These are phyloP conservation scores for Fraxinus latifolia DNA, from an alignment of 305 asterid species.

Conservation along the genomic window DNA sequence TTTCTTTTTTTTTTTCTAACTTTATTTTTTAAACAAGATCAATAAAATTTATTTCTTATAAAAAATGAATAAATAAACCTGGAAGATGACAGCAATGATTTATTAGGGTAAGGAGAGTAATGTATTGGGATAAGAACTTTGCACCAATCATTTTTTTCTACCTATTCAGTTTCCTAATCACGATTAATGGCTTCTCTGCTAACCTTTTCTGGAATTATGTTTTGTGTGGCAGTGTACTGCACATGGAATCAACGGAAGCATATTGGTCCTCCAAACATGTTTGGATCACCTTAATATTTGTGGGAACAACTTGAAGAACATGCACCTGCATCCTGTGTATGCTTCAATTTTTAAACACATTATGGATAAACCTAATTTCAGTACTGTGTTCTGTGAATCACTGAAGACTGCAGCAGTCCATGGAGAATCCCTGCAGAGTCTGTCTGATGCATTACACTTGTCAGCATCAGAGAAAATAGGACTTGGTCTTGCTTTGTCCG, in stretches of 20 bases:
- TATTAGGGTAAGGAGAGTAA: not conserved
- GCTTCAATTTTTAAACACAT: constrained; percentile 63
- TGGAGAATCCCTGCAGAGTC: constrained; percentile 68
- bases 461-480: constrained; percentile 67
- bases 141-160: not conserved
- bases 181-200: constrained; percentile 3
- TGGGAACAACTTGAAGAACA: constrained; percentile 59
- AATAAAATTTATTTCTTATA: not conserved
- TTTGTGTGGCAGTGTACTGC: constrained; percentile 48
- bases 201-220: constrained; percentile 18
- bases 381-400: constrained; percentile 69
- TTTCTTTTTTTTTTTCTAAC: not conserved
- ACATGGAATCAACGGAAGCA: constrained; percentile 71
- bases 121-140: not conserved
- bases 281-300: constrained; percentile 60
- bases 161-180: not conserved
- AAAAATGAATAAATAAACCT: not conserved
- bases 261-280: constrained; percentile 64
- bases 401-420: constrained; percentile 47
- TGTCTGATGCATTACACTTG: constrained; percentile 58
- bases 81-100: constrained; percentile 1
- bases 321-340: constrained; percentile 57
- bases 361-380: constrained; percentile 73
- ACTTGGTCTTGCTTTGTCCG: constrained; percentile 80
- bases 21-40: not conserved